These are phyloP conservation scores for Irpex lacteus DNA, from an alignment of 1,284 basidiomycete species.

Conservation along the genomic window DNA sequence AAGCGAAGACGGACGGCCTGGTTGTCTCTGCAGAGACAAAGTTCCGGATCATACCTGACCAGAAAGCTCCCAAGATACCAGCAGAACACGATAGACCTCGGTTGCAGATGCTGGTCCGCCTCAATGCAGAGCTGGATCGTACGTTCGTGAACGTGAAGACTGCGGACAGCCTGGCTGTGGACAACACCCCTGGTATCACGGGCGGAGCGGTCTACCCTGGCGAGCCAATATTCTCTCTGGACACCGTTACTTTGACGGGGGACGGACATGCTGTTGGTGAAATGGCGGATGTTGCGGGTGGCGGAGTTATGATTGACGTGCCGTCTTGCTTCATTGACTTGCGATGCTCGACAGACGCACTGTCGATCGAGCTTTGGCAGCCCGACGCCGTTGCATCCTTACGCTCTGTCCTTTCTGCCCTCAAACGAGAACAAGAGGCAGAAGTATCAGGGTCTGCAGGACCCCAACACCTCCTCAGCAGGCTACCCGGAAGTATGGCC, in stretches of 20 bases:
- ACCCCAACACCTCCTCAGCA: conserved; percentile 33
- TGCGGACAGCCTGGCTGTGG: neutral
- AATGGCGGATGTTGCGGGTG: conserved; percentile 40
- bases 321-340: conserved; percentile 51
- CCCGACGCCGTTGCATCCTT: conserved; percentile 58
- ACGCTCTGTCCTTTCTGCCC: conserved; percentile 39
- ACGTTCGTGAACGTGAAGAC: conserved; percentile 23
- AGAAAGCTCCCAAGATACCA: conserved; percentile 13
- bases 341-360: conserved; percentile 54
- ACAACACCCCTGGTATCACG: conserved; percentile 9
- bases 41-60: conserved; percentile 23
- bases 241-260: conserved; percentile 48
- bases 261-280: conserved; percentile 44
- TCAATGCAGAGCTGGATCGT: conserved; percentile 20
- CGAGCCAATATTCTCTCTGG: conserved; percentile 51
- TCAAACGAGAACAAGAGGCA: conserved; percentile 19
- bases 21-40: conserved; percentile 19
- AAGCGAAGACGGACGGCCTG: conserved; percentile 31
- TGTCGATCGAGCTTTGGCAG: conserved; percentile 75
- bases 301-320: conserved; percentile 46
- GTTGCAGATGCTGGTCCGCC: conserved; percentile 23
- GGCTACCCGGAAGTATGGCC: conserved; percentile 54
- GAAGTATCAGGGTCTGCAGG: neutral
- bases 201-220: conserved; percentile 20
- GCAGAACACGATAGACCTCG: conserved; percentile 21